Conservation (phyloP, 1,284 basidiomycete species). For the Marasmius tenuissimus region DNA sequence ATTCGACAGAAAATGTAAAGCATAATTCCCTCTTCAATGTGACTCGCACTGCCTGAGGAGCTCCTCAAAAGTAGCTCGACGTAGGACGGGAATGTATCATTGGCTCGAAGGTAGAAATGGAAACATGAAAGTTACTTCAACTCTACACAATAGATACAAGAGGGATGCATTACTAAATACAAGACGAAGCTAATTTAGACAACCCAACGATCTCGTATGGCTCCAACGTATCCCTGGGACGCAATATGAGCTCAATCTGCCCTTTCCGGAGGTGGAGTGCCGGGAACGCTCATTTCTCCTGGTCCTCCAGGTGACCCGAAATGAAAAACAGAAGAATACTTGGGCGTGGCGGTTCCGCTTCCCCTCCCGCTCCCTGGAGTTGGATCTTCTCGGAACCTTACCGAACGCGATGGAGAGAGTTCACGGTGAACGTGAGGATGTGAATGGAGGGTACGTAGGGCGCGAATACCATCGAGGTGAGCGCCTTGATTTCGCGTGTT, state of each 20-base stretch:
- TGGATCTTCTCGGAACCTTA: neutral
- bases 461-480: neutral
- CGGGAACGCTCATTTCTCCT: neutral
- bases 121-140: no score
- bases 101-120: no score
- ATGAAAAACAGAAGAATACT: neutral
- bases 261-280: slow-evolving; percentile 1
- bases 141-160: no score
- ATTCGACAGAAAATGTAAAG: no score
- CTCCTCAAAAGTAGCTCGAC: no score
- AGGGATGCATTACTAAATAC: neutral
- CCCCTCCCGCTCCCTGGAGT: neutral
- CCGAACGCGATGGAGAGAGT: neutral
- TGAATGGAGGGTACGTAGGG: neutral
- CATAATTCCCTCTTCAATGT: no score
- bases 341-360: neutral
- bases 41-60: no score
- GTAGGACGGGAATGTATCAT: no score
- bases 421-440: neutral
- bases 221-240: neutral
- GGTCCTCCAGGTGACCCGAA: neutral
- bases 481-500: neutral
- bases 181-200: neutral
- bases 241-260: neutral
- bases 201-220: neutral